A percentile compares a stretch with the other conserved stretches of the same genome.
phyloP scores from a whole-genome alignment of 129 eudicot genomes.

The Lactuca sativa region DNA sequence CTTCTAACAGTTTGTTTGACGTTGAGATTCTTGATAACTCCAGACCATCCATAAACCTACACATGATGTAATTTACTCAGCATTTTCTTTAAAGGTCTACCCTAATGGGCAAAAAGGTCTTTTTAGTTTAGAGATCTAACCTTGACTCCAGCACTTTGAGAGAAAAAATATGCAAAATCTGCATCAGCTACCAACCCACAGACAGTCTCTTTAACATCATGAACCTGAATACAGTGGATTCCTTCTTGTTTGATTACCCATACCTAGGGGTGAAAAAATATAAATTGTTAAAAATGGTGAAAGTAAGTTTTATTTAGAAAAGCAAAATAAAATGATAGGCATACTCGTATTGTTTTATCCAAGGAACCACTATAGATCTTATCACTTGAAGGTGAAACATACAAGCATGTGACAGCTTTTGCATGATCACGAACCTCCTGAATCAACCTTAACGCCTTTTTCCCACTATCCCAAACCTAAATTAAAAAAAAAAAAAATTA shows the following conservation, averaged over 20 bases:
- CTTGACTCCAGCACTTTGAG: conserved; percentile 79
- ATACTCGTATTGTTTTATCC: conserved; percentile 80
- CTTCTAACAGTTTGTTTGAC: conserved; percentile 73
- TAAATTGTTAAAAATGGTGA: too few species aligned
- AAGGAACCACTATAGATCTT: conserved; percentile 76
- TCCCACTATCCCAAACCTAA: conserved; percentile 76
- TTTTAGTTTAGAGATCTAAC: conserved; percentile 23
- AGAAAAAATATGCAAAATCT: conserved; percentile 53
- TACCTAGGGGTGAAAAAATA: conserved; percentile 33
- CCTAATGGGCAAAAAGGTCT: too few species aligned
- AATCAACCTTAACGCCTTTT: conserved; percentile 50
- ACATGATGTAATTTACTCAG: conserved; percentile 16
- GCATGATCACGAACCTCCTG: conserved; percentile 76
- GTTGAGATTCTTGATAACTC: conserved; percentile 54
- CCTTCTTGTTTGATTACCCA: conserved; percentile 77
- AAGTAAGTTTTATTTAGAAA: not conserved
- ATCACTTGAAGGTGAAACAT: conserved; percentile 49
- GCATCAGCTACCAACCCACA: conserved; percentile 54
- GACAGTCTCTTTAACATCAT: conserved; percentile 73
- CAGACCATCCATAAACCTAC: conserved; percentile 74
- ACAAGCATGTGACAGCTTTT: conserved; percentile 73
- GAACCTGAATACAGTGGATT: conserved; percentile 70
- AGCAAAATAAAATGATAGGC: not conserved
- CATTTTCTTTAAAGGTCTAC: too few species aligned
- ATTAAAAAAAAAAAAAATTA: not conserved